Base-by-base conservation (phyloP, 768 basidiomycete species). In the Phanerodontia chrysosporium region DNA sequence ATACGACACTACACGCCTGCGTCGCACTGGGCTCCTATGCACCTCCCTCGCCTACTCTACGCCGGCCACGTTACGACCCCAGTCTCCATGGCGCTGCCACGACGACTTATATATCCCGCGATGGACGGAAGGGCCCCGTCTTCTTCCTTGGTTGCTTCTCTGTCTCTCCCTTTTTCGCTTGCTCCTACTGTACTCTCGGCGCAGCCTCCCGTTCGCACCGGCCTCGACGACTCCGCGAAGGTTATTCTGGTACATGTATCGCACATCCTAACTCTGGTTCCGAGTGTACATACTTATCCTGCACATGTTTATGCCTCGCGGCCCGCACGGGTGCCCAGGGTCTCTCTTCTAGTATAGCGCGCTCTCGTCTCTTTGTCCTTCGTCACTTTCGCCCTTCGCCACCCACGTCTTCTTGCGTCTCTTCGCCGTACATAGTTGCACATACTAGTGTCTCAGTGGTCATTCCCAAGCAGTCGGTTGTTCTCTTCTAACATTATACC, bases 401-500 rank as follows among this genome's bases (percentile, higher is more conserved):
- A n/a, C n/a, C n/a, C n/a, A n/a, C n/a, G n/a, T 24, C 44, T 7
- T 45, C 16, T 45, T 28, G 22, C 27, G 5, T 28, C 21, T 22
- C 46, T 13, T 48, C 46, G 24, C 46, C 46, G 46, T 48, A 48
- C 27, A 48, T 48, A 48, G 21, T 24, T 48, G 46, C 46, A 48
- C 46, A 48, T 48, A 13, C 46, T 48, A 48, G 46, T 48, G 22
- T 25, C 27, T 18, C 27, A 48, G 46, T 24, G 46, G 46, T 48
- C 46, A 18, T 42, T 42, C n/a, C n/a, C 39, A 42, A 42, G 39
- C 39, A 42, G 39, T 42, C 39, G 39, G 39, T 25, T 48, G 46
- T 48, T 48, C 24, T 42, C n/a, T n/a, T n/a, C n/a, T 42, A 48
- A 48, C 24, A 48, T 48, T 48, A 48, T 48, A 48, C 46, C 46